Conservation (phyloP, 2,329 filamentous ascomycete species). For the Apiospora pterosperma region DNA sequence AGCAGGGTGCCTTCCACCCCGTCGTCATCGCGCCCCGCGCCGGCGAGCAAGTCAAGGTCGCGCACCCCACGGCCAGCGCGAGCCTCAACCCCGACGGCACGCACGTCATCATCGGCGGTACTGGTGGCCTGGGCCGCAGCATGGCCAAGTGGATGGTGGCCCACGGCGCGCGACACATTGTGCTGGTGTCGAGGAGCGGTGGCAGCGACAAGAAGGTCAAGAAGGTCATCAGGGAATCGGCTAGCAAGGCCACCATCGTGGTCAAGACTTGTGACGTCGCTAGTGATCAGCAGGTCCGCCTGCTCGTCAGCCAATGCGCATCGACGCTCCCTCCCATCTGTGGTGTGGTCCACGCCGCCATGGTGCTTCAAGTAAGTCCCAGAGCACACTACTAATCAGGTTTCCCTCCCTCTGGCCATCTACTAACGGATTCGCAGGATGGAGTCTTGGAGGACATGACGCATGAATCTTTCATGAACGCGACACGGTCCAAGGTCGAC, state of each 20-base stretch:
- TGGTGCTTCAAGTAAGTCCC: slow-evolving; percentile 36
- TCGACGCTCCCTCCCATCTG: slow-evolving; percentile 45
- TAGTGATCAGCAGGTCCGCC: slow-evolving; percentile 18
- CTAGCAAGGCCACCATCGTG: slow-evolving; percentile 16
- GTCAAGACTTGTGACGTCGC: slow-evolving; percentile 26
- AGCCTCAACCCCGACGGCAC: slow-evolving; percentile 38
- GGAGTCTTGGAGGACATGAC: slow-evolving; percentile 36
- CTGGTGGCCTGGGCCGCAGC: slow-evolving; percentile 47
- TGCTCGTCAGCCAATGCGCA: slow-evolving; percentile 32
- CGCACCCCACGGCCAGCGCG: slow-evolving; percentile 9
- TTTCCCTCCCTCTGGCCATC: neutral
- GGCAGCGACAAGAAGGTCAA: neutral
- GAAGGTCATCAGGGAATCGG: neutral
- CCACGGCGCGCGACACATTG: slow-evolving; percentile 43
- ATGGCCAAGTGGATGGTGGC: slow-evolving; percentile 46
- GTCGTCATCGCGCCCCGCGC: neutral
- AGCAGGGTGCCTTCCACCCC: slow-evolving; percentile 32
- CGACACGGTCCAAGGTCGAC: slow-evolving; percentile 42
- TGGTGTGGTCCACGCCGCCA: slow-evolving; percentile 34
- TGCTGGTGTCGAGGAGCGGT: slow-evolving; percentile 40
- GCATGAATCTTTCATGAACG: slow-evolving; percentile 42
- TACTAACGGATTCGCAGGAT: neutral
- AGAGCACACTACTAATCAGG: neutral
- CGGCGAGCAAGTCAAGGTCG: slow-evolving; percentile 28
- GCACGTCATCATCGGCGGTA: slow-evolving; percentile 49